Evolutionary conservation across 176 grass and related monocot genomes (phyloP).

Genomic region (Oryza australiensis): DNA sequence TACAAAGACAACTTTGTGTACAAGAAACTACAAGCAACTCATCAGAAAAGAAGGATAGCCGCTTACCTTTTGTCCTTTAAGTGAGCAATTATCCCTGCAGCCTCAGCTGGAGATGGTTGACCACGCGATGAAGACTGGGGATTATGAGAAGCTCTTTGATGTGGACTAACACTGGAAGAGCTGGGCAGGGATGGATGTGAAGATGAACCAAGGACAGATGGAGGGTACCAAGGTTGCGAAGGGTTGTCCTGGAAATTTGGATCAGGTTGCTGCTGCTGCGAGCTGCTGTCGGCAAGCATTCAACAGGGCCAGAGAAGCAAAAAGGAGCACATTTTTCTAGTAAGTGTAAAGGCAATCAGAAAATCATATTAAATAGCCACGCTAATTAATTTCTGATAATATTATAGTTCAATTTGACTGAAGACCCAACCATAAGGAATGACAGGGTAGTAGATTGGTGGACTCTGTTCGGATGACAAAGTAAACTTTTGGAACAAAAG

Average conservation of each 20-base stretch:
- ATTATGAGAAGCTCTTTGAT: slow-evolving; percentile 64
- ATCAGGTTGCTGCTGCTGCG: slow-evolving; percentile 60
- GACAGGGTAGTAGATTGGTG: not conserved
- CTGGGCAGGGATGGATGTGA: slow-evolving; percentile 62
- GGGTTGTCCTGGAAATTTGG: slow-evolving; percentile 71
- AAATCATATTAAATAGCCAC: not conserved
- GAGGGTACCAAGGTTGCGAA: slow-evolving; percentile 80
- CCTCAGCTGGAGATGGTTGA: slow-evolving; percentile 72
- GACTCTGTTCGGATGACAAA: slow-evolving; percentile 1
- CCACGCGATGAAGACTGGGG: slow-evolving; percentile 54
- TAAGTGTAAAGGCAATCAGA: not conserved
- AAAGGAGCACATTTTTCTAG: slow-evolving; percentile 6
- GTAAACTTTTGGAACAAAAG: not conserved
- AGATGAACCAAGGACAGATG: slow-evolving; percentile 52
- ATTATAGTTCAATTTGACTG: not conserved
- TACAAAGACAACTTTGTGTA: not conserved
- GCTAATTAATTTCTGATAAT: not conserved
- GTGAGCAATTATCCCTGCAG: slow-evolving; percentile 70
- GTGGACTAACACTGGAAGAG: slow-evolving; percentile 47
- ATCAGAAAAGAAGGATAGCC: slow-evolving; percentile 9
- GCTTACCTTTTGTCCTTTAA: slow-evolving; percentile 83
- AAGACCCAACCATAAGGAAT: slow-evolving; percentile 13
- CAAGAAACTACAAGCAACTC: not conserved
- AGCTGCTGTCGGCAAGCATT: slow-evolving; percentile 47
- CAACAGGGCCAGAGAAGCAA: slow-evolving; percentile 6